Conservation (phyloP, 305 asterid species). For the Rubia balearica region DNA sequence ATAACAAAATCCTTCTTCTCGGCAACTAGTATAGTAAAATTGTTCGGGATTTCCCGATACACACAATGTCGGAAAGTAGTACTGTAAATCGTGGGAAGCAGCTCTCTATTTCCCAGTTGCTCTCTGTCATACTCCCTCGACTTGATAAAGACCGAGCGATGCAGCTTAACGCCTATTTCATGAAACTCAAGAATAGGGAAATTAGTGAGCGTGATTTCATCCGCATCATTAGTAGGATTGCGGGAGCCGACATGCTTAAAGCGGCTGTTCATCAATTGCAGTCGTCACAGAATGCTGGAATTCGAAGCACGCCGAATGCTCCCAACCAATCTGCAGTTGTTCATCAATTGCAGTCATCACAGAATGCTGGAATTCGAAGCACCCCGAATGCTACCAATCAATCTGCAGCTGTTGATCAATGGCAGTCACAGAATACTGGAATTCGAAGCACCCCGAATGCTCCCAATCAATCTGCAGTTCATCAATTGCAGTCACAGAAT, state of each 20-base stretch:
- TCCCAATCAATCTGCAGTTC: slow-evolving; percentile 45
- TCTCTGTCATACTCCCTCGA: slow-evolving; percentile 73
- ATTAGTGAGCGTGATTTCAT: slow-evolving; percentile 67
- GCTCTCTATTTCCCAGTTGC: slow-evolving; percentile 27
- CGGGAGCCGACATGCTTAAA: slow-evolving; percentile 82
- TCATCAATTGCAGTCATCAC: slow-evolving; percentile 35
- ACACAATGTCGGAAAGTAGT: slow-evolving; percentile 19
- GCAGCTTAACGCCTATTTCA: slow-evolving; percentile 67
- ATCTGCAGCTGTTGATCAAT: slow-evolving; percentile 19
- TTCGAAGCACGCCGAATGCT: slow-evolving; percentile 33
- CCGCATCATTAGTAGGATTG: slow-evolving; percentile 66
- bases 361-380: slow-evolving; percentile 16
- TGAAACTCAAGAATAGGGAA: slow-evolving; percentile 70
- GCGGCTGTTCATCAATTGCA: slow-evolving; percentile 62
- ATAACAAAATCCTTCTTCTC: background rate
- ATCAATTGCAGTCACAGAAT: slow-evolving; percentile 25
- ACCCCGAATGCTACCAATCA: slow-evolving; percentile 38
- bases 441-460: slow-evolving; percentile 32
- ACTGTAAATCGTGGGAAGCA: slow-evolving; percentile 51
- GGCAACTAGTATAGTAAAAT: too few relatives aligned
- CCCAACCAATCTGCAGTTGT: slow-evolving; percentile 33
- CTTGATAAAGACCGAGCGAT: slow-evolving; percentile 81
- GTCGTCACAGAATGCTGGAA: background rate
- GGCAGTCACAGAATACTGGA: slow-evolving; percentile 46
- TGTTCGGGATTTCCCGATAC: background rate